phyloP scores from a whole-genome alignment of 2,329 filamentous ascomycete species.

The Penicillium digitatum region DNA sequence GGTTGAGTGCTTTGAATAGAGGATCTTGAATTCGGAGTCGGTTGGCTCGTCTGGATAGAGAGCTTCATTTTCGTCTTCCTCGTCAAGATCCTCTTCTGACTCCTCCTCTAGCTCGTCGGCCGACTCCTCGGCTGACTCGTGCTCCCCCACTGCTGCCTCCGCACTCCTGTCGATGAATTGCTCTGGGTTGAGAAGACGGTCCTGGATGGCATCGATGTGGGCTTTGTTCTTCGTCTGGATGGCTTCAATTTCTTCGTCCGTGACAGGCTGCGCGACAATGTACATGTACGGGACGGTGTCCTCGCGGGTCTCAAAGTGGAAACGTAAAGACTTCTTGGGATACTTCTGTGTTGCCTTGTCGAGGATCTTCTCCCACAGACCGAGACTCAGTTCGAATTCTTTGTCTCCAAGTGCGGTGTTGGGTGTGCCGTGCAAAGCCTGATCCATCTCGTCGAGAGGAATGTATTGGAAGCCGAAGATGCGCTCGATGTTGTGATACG shows the following conservation, averaged over 20 bases:
- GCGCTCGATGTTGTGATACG: slow-evolving; percentile 88
- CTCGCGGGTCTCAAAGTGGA: slow-evolving; percentile 76
- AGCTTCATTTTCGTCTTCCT: not conserved
- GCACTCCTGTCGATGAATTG: slow-evolving; percentile 11
- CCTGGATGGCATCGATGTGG: slow-evolving; percentile 66
- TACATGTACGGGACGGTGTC: slow-evolving; percentile 67
- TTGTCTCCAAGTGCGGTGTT: slow-evolving; percentile 67
- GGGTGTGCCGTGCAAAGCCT: slow-evolving; percentile 74
- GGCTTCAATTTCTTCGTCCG: slow-evolving; percentile 63
- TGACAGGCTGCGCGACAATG: slow-evolving; percentile 82
- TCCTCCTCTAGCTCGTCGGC: not conserved
- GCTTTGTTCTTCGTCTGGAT: slow-evolving; percentile 68
- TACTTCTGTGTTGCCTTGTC: slow-evolving; percentile 70
- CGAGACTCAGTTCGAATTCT: slow-evolving; percentile 80
- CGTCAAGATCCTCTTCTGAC: not conserved
- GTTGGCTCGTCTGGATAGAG: not conserved
- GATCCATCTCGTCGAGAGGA: slow-evolving; percentile 79
- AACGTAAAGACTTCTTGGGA: slow-evolving; percentile 68
- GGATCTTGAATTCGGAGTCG: not conserved
- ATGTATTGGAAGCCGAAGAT: slow-evolving; percentile 99
- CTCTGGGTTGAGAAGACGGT: slow-evolving; percentile 37
- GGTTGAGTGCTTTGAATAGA: not conserved
- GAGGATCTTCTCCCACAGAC: slow-evolving; percentile 73
- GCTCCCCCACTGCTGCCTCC: slow-evolving; percentile 10
- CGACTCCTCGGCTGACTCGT: not conserved